These are phyloP conservation scores for Durusdinium trenchii DNA, from an alignment of 73 alveolate species.

Conservation along the genomic window DNA sequence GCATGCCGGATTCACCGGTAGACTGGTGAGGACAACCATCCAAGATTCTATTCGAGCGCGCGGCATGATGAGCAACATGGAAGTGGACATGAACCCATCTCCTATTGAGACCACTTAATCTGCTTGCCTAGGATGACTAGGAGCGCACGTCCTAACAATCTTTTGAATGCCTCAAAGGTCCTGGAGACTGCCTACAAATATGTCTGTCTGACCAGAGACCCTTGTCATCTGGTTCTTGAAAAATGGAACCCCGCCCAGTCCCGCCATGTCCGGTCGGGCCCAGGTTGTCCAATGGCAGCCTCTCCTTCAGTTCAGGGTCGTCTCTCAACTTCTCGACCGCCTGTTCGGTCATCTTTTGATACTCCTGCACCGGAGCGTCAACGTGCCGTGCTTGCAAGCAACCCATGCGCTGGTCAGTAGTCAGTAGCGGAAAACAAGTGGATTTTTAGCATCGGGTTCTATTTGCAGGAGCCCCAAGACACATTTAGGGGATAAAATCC, in stretches of 20 bases:
- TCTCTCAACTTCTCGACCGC: slow-evolving; percentile 56
- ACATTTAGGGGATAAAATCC: background rate
- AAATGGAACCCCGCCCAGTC: background rate
- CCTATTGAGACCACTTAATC: too few relatives aligned
- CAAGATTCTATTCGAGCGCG: too few relatives aligned
- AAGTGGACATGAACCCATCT: too few relatives aligned
- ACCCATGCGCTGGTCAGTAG: background rate
- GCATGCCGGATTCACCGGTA: too few relatives aligned
- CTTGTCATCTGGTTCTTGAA: background rate
- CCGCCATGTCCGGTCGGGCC: too few relatives aligned
- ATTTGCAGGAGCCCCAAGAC: background rate
- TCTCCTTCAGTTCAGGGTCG: slow-evolving; percentile 65
- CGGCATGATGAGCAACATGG: too few relatives aligned
- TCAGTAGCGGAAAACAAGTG: background rate
- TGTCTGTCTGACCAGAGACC: background rate
- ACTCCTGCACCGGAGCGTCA: slow-evolving; percentile 7
- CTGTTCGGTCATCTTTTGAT: slow-evolving; percentile 70
- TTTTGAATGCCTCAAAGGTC: too few relatives aligned
- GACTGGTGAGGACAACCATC: too few relatives aligned
- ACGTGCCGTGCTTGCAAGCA: background rate
- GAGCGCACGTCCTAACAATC: too few relatives aligned
- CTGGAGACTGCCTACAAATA: too few relatives aligned
- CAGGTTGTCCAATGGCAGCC: background rate
- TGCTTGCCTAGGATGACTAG: too few relatives aligned
- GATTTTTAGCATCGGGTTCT: background rate